Conservation (phyloP, 768 basidiomycete species). For the Serendipita sp. region DNA sequence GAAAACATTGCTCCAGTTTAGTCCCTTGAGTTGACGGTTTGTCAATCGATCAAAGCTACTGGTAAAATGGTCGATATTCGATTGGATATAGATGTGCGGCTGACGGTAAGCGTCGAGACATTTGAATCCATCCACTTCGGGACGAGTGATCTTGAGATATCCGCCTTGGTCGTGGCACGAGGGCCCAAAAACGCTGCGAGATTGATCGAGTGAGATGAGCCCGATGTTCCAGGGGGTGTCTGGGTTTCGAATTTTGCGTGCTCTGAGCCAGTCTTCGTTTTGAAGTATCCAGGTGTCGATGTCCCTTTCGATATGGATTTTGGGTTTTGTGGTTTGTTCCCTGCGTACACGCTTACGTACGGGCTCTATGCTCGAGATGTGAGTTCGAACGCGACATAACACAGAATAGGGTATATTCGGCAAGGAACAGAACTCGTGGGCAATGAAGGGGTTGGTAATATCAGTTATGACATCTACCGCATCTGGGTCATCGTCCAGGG, state of each 20-base stretch:
- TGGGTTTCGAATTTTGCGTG: neutral
- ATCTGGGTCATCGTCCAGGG: neutral
- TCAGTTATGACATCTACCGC: neutral
- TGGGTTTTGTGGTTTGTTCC: no score
- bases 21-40: constrained; percentile 6
- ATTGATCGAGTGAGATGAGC: neutral
- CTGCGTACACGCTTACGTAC: neutral
- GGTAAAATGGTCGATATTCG: neutral
- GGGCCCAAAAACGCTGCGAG: neutral
- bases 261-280: neutral
- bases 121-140: neutral
- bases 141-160: neutral
- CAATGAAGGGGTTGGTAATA: neutral
- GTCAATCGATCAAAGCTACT: neutral
- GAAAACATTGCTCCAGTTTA: constrained; percentile 10
- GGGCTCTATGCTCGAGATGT: neutral
- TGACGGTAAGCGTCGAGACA: constrained; percentile 5
- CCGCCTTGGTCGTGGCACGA: neutral
- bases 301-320: no score
- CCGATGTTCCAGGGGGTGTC: neutral
- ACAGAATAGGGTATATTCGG: neutral
- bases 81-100: constrained; percentile 6
- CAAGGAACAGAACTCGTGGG: neutral
- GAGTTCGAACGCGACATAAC: neutral
- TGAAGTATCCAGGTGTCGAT: neutral